Base-by-base conservation (phyloP, 129 eudicot species). In the Centrapalus pauciflorus region DNA sequence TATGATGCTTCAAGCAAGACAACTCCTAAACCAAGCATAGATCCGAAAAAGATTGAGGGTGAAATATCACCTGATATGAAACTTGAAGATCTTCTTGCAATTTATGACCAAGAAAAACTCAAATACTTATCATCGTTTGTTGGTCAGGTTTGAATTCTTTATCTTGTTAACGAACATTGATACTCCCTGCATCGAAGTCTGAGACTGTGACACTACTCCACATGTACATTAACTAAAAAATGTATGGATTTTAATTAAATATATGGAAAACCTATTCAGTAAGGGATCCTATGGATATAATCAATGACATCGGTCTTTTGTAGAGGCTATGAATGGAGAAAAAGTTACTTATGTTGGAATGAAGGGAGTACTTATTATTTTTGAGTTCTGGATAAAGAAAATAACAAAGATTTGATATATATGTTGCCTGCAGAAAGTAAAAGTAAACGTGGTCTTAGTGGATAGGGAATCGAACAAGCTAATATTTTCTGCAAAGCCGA, bases 51-150 rank as follows among this genome's bases (percentile, higher is more conserved):
- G 61, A 30, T 67, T 2, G 90, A 89, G 38, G 69, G 69, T 21
- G 73, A 81, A 61, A 21, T 86, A 62, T 77, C 90, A 24, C 65
- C 85, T 26, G 88, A 89, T 84, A 89, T 84, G 95, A 84, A 86
- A 77, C 88, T 89, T 61, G 95, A 94, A 70, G 99, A 94, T 69
- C 88, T 94, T 71, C 87, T 84, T 62, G 83, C 68, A 63, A 72
- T 89, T 63, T 94, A 94, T 69, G 94, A 84, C 67, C 88, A 86
- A 21, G 93, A 89, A 81, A 94, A 94, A 75, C 85, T 82, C 55
- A 81, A 77, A 50, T 84, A 78, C 80, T 69, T 89, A 67, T 82
- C 88, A 45, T 89, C 94, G 41, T 87, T 89, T 75, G 80, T 94
- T 79, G 99, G 96, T 29, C 96, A 89, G 99, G 99, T 89, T 72